phyloP scores from a whole-genome alignment of 192 early-diverging fungal genomes.

The Coemansia sp. region DNA sequence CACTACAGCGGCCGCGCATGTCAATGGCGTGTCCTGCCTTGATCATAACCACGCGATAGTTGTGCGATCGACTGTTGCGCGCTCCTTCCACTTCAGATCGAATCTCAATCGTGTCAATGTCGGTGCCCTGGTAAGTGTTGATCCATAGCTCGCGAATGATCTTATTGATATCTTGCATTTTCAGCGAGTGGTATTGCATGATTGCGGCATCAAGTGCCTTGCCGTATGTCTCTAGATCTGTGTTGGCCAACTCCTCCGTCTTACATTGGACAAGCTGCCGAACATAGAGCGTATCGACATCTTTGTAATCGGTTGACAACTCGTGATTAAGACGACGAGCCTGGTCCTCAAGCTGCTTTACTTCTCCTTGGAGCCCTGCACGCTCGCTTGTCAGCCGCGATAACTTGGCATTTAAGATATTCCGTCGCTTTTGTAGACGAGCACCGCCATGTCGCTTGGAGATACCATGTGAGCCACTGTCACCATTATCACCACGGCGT shows the following conservation, averaged over 20 bases:
- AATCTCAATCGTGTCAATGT: conserved; percentile 97
- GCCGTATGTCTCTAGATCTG: conserved; percentile 81
- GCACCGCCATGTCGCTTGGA: conserved; percentile 26
- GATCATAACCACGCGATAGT: conserved; percentile 94
- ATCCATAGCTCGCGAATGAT: conserved; percentile 96
- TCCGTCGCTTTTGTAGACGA: conserved; percentile 38
- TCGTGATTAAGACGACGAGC: conserved; percentile 57
- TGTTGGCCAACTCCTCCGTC: conserved; percentile 74
- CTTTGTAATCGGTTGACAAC: conserved; percentile 70
- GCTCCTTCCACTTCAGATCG: conserved; percentile 79
- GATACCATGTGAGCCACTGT: not conserved
- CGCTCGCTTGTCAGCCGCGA: conserved; percentile 44
- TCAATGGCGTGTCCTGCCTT: conserved; percentile 81
- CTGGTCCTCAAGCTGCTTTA: conserved; percentile 82
- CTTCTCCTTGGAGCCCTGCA: conserved; percentile 67
- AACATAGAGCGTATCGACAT: conserved; percentile 70
- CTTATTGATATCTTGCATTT: conserved; percentile 98
- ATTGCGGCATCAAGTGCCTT: conserved; percentile 85
- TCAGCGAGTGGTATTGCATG: conserved; percentile 85
- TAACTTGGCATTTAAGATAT: conserved; percentile 34
- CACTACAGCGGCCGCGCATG: conserved; percentile 94
- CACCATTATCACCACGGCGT: conserved; percentile 13
- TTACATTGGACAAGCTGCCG: conserved; percentile 69
- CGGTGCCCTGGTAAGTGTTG: conserved; percentile 92
- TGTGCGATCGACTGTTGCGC: conserved; percentile 73